Percentiles rank a stretch among this genome's conserved stretches.
Conservation (phyloP, 2,329 filamentous ascomycete species). For the Beauveria caledonica region DNA sequence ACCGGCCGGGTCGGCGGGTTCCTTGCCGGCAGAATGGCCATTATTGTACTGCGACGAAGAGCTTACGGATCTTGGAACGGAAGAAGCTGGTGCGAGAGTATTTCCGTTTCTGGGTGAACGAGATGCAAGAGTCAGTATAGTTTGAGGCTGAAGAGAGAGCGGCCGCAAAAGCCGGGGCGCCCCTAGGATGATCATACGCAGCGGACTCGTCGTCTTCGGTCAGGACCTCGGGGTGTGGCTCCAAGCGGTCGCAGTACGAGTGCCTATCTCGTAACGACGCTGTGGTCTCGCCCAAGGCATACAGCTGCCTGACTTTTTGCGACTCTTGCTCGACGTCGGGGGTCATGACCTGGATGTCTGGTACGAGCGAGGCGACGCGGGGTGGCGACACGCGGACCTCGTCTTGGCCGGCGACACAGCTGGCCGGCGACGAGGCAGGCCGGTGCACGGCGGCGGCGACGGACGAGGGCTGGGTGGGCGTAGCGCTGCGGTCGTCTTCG, state of each 20-base stretch:
- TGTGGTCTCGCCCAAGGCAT: slow-evolving; percentile 31
- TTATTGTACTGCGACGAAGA: slow-evolving; percentile 37
- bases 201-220: slow-evolving; percentile 45
- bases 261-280: slow-evolving; percentile 17
- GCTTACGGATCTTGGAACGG: slow-evolving; percentile 34
- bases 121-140: background rate
- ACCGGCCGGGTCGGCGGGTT: slow-evolving; percentile 43
- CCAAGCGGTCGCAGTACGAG: slow-evolving; percentile 40
- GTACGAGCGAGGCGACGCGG: slow-evolving; percentile 20
- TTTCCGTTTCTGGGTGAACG: slow-evolving; percentile 9
- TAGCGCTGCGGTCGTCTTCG: slow-evolving; percentile 17
- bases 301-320: slow-evolving; percentile 60
- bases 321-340: slow-evolving; percentile 53
- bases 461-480: slow-evolving; percentile 13
- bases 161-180: slow-evolving; percentile 15
- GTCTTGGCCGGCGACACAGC: slow-evolving; percentile 26
- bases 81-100: slow-evolving; percentile 24
- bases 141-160: slow-evolving; percentile 1
- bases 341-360: slow-evolving; percentile 45
- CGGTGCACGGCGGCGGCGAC: background rate
- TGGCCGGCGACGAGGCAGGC: background rate
- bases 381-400: slow-evolving; percentile 18
- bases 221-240: slow-evolving; percentile 42
- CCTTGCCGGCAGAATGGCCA: slow-evolving; percentile 22
- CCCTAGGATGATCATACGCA: slow-evolving; percentile 48